These are phyloP conservation scores for Carpinus fangiana DNA, from an alignment of 306 rosid genomes.

Conservation along the genomic window DNA sequence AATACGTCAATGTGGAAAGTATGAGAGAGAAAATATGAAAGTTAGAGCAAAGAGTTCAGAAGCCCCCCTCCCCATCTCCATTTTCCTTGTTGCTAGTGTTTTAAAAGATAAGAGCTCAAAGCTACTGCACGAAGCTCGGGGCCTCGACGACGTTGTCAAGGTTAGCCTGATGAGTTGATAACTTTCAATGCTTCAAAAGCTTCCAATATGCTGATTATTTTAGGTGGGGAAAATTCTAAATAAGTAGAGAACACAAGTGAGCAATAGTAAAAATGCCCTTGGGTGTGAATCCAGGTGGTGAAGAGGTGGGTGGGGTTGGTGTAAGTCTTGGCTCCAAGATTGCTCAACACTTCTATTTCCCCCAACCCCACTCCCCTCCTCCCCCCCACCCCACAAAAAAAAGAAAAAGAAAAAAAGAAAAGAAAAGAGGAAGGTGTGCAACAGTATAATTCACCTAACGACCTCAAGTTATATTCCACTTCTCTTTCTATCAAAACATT, in stretches of 20 bases:
- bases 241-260: constrained; percentile 5
- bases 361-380: not conserved
- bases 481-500: not conserved
- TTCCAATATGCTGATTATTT: constrained; percentile 3
- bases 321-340: not conserved
- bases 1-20: constrained; percentile 81
- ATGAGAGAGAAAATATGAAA: constrained; percentile 77
- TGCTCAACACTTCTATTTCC: not conserved
- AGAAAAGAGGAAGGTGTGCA: not conserved
- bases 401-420: no score
- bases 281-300: not conserved
- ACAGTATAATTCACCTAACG: not conserved
- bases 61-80: constrained; percentile 83
- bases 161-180: constrained; percentile 43
- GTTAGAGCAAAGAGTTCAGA: constrained; percentile 60
- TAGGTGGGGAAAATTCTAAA: not conserved
- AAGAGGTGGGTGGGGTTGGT: not conserved
- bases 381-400: no score
- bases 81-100: constrained; percentile 97
- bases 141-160: constrained; percentile 96
- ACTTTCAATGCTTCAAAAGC: constrained; percentile 17
- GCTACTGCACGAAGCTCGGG: constrained; percentile 85
- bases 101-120: constrained; percentile 86
- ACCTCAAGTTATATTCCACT: not conserved
- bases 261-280: not conserved